These are phyloP conservation scores for Taphrina deformans DNA, from an alignment of 1,139 yeast genomes.

Conservation along the genomic window DNA sequence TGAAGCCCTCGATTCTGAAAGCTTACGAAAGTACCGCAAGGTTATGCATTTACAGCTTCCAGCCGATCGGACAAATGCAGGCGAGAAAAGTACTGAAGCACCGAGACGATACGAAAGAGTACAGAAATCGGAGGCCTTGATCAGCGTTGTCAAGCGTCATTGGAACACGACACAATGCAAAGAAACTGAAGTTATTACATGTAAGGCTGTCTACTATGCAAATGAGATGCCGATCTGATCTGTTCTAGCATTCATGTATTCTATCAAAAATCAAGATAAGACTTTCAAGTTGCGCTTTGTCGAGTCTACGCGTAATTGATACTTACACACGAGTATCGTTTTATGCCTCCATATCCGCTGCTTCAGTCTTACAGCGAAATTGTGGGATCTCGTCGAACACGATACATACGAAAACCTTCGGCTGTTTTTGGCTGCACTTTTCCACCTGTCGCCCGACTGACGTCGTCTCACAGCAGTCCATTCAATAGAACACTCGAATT, in stretches of 20 bases:
- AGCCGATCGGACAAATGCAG: not conserved
- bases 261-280: slow-evolving; percentile 26
- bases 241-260: slow-evolving; percentile 15
- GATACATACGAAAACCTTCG: not conserved
- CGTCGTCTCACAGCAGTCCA: not conserved
- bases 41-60: slow-evolving; percentile 17
- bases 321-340: not conserved
- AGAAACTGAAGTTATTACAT: slow-evolving; percentile 25
- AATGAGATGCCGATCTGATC: not conserved
- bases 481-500: too few species aligned
- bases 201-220: not conserved
- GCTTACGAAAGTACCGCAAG: slow-evolving; percentile 23
- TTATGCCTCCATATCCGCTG: too few species aligned
- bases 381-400: not conserved
- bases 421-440: not conserved
- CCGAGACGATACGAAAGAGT: slow-evolving; percentile 25
- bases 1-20: slow-evolving; percentile 5
- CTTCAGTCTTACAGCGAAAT: not conserved
- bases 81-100: not conserved
- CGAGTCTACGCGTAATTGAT: slow-evolving; percentile 9
- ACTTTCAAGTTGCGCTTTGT: slow-evolving; percentile 30
- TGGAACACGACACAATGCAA: slow-evolving; percentile 22
- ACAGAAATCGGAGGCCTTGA: slow-evolving; percentile 21
- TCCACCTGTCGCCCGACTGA: not conserved
- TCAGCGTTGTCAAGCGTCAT: slow-evolving; percentile 20